A percentile compares a stretch with the other conserved stretches of the same genome.
Conservation (phyloP, 805 yeast species). For the Metschnikowia gruessii region DNA sequence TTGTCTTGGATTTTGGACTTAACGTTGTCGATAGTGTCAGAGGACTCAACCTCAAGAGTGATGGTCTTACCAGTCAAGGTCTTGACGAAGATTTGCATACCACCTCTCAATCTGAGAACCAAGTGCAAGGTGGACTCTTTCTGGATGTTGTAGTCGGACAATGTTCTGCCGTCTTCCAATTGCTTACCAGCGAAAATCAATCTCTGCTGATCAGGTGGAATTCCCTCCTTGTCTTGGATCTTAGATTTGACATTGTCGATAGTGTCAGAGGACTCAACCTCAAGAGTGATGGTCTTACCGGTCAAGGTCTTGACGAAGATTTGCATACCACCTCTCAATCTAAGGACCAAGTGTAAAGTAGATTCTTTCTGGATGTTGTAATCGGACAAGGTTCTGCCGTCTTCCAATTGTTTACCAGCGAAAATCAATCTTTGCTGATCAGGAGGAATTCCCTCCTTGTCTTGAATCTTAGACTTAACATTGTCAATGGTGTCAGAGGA, state of each 20-base stretch:
- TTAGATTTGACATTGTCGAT: conserved; percentile 50
- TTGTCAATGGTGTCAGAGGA: conserved; percentile 55
- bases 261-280: not conserved
- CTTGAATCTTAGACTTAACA: conserved; percentile 40
- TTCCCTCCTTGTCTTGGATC: conserved; percentile 44
- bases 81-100: conserved; percentile 59
- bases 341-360: conserved; percentile 25
- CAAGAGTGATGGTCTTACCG: not conserved
- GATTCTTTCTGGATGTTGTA: conserved; percentile 48
- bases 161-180: conserved; percentile 37
- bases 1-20: conserved; percentile 95
- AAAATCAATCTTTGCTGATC: conserved; percentile 32
- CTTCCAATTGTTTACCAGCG: conserved; percentile 1
- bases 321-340: conserved; percentile 47
- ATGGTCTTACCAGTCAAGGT: conserved; percentile 62
- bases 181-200: no score
- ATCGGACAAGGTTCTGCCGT: conserved; percentile 14
- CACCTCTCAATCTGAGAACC: conserved; percentile 35
- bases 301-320: conserved; percentile 12
- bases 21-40: conserved; percentile 92
- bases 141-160: conserved; percentile 42
- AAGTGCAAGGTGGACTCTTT: conserved; percentile 39
- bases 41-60: conserved; percentile 95
- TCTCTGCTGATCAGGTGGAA: conserved; percentile 46
- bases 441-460: conserved; percentile 45